These are phyloP conservation scores for Remersonia thermophila DNA, from an alignment of 2,329 filamentous ascomycete species.

Conservation along the genomic window DNA sequence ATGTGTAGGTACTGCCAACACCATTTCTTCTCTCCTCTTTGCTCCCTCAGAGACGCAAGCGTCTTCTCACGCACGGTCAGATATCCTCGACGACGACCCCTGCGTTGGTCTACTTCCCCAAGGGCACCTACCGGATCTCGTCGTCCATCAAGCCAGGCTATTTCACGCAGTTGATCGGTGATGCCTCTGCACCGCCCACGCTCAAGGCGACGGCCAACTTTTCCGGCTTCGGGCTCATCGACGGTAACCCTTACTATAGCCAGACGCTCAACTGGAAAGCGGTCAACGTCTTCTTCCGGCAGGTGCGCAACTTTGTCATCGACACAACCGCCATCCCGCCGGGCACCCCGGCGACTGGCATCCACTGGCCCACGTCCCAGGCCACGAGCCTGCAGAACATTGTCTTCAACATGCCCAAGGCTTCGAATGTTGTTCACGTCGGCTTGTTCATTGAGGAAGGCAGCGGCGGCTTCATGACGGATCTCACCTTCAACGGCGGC, in stretches of 20 bases:
- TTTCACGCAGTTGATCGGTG: conserved; percentile 67
- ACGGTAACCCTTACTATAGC: conserved; percentile 35
- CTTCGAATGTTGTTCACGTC: conserved; percentile 38
- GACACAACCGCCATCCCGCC: conserved; percentile 44
- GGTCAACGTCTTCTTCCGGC: conserved; percentile 48
- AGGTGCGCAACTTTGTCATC: conserved; percentile 46
- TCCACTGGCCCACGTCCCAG: conserved; percentile 61
- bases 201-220: conserved; percentile 44
- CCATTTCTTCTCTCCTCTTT: no score
- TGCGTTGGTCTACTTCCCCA: conserved; percentile 32
- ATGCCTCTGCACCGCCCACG: conserved; percentile 45
- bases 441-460: conserved; percentile 45
- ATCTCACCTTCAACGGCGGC: conserved; percentile 51
- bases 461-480: conserved; percentile 26
- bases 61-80: conserved; percentile 17
- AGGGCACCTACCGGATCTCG: conserved; percentile 56
- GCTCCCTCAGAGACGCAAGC: background rate
- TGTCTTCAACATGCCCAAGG: conserved; percentile 38
- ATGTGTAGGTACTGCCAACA: conserved; percentile 29
- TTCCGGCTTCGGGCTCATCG: conserved; percentile 33
- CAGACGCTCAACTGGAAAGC: conserved; percentile 36
- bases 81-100: conserved; percentile 29
- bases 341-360: conserved; percentile 35
- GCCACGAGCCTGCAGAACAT: conserved; percentile 49
- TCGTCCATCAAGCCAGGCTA: conserved; percentile 63